These are phyloP conservation scores for Geotrichum australiense DNA, from an alignment of 1,139 yeast species.

Conservation along the genomic window DNA sequence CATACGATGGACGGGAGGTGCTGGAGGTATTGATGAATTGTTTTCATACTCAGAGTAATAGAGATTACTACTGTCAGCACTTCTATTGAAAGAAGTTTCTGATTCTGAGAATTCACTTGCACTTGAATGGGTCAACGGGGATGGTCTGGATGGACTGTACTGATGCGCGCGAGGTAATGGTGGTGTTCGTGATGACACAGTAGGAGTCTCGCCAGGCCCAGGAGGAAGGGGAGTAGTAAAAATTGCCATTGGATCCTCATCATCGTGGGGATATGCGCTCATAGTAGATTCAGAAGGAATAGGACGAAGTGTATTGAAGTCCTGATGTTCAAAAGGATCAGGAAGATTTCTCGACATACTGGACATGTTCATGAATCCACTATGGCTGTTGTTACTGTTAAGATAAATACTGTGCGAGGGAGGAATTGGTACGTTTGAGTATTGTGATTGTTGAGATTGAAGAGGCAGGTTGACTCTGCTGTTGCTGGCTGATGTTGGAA, in stretches of 20 bases:
- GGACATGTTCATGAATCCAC: slow-evolving; percentile 10
- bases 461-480: background rate
- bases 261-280: background rate
- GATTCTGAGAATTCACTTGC: slow-evolving; percentile 10
- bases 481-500: background rate
- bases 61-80: slow-evolving; percentile 4
- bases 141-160: slow-evolving; percentile 8
- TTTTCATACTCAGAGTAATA: slow-evolving; percentile 6
- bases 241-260: slow-evolving; percentile 14
- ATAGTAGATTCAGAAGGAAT: slow-evolving; percentile 16
- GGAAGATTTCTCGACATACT: slow-evolving; percentile 8
- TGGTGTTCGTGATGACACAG: slow-evolving; percentile 2
- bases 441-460: background rate
- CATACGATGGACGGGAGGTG: slow-evolving; percentile 14
- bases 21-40: slow-evolving; percentile 10
- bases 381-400: background rate
- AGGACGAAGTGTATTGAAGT: slow-evolving; percentile 11
- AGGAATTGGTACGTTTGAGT: slow-evolving; percentile 5
- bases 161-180: slow-evolving; percentile 3
- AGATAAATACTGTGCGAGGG: slow-evolving; percentile 5
- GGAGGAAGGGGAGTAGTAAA: slow-evolving; percentile 14
- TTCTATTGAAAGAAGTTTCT: slow-evolving; percentile 1
- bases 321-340: slow-evolving; percentile 10
- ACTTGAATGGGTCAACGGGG: slow-evolving; percentile 15
- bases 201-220: slow-evolving; percentile 5